Evolutionary conservation across 192 early-diverging fungal genomes (phyloP).

Genomic region (Oehlia diaphana): DNA sequence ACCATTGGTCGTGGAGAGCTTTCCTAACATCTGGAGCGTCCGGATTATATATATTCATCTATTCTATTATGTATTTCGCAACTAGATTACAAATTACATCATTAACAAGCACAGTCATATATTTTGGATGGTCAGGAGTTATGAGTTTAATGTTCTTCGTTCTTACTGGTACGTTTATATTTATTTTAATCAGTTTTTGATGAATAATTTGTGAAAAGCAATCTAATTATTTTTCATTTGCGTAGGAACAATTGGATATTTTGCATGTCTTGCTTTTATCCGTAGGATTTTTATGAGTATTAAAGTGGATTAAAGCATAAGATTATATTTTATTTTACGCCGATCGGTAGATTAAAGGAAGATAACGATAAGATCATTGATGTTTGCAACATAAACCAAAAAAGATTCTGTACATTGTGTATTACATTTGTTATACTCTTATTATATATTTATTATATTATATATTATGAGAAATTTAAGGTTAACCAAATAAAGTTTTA

Average conservation of each 20-base stretch:
- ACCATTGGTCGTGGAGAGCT: conserved; percentile 87
- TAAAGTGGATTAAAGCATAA: conserved; percentile 68
- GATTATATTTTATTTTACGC: too few species aligned
- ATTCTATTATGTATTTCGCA: conserved; percentile 86
- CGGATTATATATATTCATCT: conserved; percentile 85
- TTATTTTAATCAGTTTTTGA: conserved; percentile 33
- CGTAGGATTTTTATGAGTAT: conserved; percentile 81
- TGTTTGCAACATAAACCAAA: not conserved
- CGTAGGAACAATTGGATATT: conserved; percentile 72
- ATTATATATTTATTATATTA: not conserved
- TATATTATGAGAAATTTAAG: not conserved
- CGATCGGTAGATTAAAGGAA: conserved; percentile 54
- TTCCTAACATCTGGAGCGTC: conserved; percentile 86
- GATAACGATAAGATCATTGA: not conserved
- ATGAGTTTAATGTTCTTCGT: conserved; percentile 76
- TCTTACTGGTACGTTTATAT: conserved; percentile 50
- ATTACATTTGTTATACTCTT: not conserved
- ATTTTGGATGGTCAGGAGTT: conserved; percentile 87
- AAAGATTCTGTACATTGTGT: not conserved
- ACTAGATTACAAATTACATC: conserved; percentile 77
- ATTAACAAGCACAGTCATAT: conserved; percentile 75
- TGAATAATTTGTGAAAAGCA: not conserved
- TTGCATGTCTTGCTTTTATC: conserved; percentile 76
- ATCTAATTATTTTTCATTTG: not conserved
- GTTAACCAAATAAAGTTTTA: not conserved